Base-by-base conservation (phyloP, 2,329 filamentous ascomycete genomes). In the Claviceps fusiformis region DNA sequence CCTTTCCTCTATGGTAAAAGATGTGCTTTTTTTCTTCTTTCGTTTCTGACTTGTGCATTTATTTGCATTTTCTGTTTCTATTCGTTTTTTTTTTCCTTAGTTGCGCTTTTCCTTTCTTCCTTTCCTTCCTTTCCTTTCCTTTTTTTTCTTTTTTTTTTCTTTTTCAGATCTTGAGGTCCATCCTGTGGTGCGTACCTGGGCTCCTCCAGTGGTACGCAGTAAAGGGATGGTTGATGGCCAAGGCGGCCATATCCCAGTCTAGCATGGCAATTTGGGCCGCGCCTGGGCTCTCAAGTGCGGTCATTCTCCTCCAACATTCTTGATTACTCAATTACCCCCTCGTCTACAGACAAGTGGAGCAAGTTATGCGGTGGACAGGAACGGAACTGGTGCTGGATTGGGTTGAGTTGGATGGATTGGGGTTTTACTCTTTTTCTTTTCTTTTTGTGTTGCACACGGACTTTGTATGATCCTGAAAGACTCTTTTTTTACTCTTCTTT, bases 1-100 rank as follows among this genome's bases (percentile, higher is more conserved):
- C 61, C 59, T 57, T 17, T 24, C 58, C 59, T 56, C 58, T 58
- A 53, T 62, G 54, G 59, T 63, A 24, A 13, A 62, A 58, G 15
- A 52, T 58, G 53, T 59, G 50, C 46, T 51, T 54, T 33, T 56
- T 58, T 56, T n/a, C n/a, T n/a, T n/a, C n/a, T 56, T 54, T 49
- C 48, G 52, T 54, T 54, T 50, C 4, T 17, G 39, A 2, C 15
- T 58, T 50, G 55, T 58, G 57, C 51, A 31, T 52, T 58, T 6
- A 56, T 58, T 59, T 17, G 19, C 52, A 33, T 55, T 59, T 56
- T 59, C 61, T 63, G 39, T 50, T 31, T 43, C 39, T 37, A 29
- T 56, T 52, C 19, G 47, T 44, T 54, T 49, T 43, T 57, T 57
- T 55, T 39, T 45, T 55, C 31, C 31, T 47, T 31, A 35, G 10